A percentile compares a stretch with the other conserved stretches of the same genome.
Evolutionary conservation across 768 basidiomycete genomes (phyloP).

Genomic region (Galerina marginata): DNA sequence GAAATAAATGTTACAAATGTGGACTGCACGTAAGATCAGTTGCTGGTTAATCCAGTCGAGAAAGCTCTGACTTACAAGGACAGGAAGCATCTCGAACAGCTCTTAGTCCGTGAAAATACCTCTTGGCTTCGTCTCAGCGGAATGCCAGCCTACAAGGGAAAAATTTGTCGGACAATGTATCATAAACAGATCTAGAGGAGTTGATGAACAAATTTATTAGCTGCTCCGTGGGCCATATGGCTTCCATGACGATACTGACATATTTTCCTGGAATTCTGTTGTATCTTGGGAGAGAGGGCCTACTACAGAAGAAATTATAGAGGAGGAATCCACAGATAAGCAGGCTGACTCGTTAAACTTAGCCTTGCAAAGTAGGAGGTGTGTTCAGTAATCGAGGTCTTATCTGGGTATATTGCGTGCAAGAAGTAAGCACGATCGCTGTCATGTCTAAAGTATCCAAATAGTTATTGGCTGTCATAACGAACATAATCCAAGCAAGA

Average conservation of each 20-base stretch:
- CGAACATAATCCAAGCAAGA: not conserved
- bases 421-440: conserved; percentile 33
- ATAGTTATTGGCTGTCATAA: not conserved
- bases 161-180: conserved; percentile 1
- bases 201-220: conserved; percentile 22
- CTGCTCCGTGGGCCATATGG: conserved; percentile 46
- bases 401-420: conserved; percentile 43
- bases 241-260: conserved; percentile 54
- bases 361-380: conserved; percentile 32
- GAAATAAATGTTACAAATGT: conserved; percentile 5
- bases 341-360: conserved; percentile 37
- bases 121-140: conserved; percentile 47
- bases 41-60: not conserved
- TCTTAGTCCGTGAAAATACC: conserved; percentile 53
- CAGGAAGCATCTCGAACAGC: conserved; percentile 48
- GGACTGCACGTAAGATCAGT: conserved; percentile 2
- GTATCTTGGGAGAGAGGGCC: conserved; percentile 20
- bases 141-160: conserved; percentile 44
- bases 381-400: conserved; percentile 33
- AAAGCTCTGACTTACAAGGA: conserved; percentile 30
- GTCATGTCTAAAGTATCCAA: conserved; percentile 31
- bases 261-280: conserved; percentile 38
- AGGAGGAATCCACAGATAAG: not conserved
- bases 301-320: no score
- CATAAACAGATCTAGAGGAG: no score